phyloP scores from a whole-genome alignment of 2,329 filamentous ascomycete species.

The Meredithiella fracta region DNA sequence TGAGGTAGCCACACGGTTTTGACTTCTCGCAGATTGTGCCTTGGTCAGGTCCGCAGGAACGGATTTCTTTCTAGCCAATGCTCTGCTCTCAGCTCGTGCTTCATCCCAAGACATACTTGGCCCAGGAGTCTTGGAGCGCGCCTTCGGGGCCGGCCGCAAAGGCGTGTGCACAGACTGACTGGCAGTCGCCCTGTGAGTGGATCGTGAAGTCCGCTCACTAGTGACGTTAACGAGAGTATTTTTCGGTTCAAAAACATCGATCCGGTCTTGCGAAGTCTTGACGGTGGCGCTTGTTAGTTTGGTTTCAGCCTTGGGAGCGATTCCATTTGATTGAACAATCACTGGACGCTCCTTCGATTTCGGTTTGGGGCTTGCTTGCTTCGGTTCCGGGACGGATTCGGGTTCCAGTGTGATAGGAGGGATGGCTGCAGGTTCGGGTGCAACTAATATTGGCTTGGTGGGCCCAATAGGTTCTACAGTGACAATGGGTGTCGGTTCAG shows the following conservation, averaged over 20 bases:
- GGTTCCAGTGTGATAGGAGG: background rate
- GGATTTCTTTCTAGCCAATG: background rate
- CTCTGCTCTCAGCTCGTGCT: background rate
- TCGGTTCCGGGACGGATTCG: background rate
- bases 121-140: slow-evolving; percentile 1
- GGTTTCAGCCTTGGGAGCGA: background rate
- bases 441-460: too few species aligned
- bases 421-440: background rate
- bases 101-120: background rate
- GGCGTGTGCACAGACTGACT: background rate
- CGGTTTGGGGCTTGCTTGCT: background rate
- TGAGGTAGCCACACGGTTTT: background rate
- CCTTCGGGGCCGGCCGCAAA: background rate
- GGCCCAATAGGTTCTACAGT: too few species aligned
- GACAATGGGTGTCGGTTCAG: background rate
- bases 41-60: background rate
- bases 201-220: background rate
- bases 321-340: background rate
- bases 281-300: too few species aligned
- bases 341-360: background rate
- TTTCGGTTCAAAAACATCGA: background rate
- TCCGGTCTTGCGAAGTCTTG: background rate
- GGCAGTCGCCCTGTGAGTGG: background rate
- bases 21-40: background rate
- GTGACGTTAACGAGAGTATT: background rate